A percentile compares a stretch with the other conserved stretches of the same genome.
phyloP scores from a whole-genome alignment of 176 grass and related monocot species.

The Carex cristatella region DNA sequence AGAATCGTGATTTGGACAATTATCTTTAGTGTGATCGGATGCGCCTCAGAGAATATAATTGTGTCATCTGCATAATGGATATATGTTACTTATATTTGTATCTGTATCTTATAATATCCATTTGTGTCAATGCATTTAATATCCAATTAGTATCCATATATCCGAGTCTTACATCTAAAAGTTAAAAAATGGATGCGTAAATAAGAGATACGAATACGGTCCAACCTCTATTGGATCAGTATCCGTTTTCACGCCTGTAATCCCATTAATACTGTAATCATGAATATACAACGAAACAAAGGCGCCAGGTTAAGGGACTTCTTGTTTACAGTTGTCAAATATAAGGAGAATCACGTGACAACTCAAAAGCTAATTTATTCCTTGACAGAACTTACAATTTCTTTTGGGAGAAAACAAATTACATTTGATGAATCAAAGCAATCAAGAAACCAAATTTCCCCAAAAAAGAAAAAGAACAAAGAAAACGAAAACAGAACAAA shows the following conservation, averaged over 20 bases:
- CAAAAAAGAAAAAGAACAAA: neutral
- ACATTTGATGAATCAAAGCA: constrained; percentile 24
- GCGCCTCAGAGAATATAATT: no score
- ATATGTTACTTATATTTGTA: no score
- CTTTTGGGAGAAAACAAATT: constrained; percentile 10
- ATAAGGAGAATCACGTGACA: neutral
- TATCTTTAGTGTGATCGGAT: no score
- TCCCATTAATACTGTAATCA: neutral
- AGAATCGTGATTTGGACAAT: no score
- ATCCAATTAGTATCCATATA: no score
- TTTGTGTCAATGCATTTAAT: no score
- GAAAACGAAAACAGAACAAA: neutral
- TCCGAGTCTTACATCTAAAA: no score
- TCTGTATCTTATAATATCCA: no score
- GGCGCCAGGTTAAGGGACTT: neutral
- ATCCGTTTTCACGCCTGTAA: neutral
- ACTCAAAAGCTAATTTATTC: neutral
- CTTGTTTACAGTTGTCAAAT: neutral
- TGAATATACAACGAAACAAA: neutral
- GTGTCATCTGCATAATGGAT: no score
- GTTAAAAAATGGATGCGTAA: no score
- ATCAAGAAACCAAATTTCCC: constrained; percentile 13
- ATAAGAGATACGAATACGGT: no score
- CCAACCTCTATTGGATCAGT: neutral
- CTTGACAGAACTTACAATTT: constrained; percentile 1